Evolutionary conservation across 176 grass and related monocot genomes (phyloP).

Genomic region (Oryza longistaminata): DNA sequence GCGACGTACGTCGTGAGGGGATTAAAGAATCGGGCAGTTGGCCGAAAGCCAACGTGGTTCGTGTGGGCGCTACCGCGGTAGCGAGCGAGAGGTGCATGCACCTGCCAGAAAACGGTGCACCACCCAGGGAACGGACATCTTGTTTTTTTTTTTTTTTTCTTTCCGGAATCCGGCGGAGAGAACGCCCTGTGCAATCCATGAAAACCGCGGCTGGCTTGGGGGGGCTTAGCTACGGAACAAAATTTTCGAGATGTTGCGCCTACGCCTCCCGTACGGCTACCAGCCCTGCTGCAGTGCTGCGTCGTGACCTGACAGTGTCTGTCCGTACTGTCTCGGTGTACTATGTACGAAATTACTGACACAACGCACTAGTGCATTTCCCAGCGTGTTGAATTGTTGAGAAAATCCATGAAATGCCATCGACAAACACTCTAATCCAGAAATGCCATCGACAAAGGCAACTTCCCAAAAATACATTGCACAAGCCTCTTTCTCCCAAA

Average conservation of each 20-base stretch:
- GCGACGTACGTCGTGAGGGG: not conserved
- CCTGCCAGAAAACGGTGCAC: not conserved
- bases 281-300: not conserved
- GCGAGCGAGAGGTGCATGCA: constrained; percentile 41
- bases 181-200: not conserved
- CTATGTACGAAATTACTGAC: not conserved
- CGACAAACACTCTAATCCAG: too few species aligned
- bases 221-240: not conserved
- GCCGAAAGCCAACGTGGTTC: not conserved
- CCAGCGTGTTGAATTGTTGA: not conserved
- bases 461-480: too few species aligned
- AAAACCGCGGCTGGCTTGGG: not conserved
- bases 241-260: not conserved
- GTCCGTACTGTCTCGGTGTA: not conserved
- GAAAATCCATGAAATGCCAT: too few species aligned
- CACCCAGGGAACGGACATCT: not conserved
- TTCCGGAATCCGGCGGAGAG: not conserved
- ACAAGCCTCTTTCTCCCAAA: too few species aligned
- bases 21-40: constrained; percentile 22
- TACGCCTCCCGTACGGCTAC: not conserved
- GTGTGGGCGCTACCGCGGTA: not conserved
- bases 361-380: not conserved
- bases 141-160: not conserved
- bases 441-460: too few species aligned
- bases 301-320: not conserved